phyloP scores from a whole-genome alignment of 768 basidiomycete species.

The Boletus pseudo-olivaceus region DNA sequence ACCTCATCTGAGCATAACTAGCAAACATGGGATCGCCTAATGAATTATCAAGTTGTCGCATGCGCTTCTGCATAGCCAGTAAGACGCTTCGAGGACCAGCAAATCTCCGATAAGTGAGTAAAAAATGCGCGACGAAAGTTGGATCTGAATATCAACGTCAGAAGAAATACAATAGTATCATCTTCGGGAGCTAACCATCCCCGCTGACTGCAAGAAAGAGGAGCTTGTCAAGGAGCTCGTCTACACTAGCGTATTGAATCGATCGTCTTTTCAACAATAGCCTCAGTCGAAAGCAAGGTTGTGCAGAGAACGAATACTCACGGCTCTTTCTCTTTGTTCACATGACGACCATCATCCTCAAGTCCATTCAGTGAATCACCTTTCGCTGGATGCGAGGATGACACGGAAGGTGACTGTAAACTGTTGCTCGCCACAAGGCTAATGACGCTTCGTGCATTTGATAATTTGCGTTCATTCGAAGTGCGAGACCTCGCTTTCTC shows the following conservation, averaged over 20 bases:
- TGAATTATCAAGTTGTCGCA: conserved; percentile 71
- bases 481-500: conserved; percentile 36
- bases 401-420: conserved; percentile 16
- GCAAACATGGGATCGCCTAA: conserved; percentile 82
- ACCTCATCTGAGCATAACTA: conserved; percentile 88
- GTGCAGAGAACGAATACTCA: conserved; percentile 31
- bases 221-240: conserved; percentile 78
- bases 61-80: conserved; percentile 85
- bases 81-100: conserved; percentile 74
- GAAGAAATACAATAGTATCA: conserved; percentile 6
- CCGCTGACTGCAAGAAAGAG: conserved; percentile 81
- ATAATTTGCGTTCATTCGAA: conserved; percentile 27
- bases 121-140: conserved; percentile 72
- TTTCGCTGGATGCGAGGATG: conserved; percentile 12
- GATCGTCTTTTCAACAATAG: conserved; percentile 40
- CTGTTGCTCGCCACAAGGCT: conserved; percentile 23
- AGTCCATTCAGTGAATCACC: conserved; percentile 15
- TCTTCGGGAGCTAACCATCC: conserved; percentile 52
- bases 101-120: conserved; percentile 82
- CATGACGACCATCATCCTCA: conserved; percentile 25
- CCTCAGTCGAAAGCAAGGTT: conserved; percentile 10
- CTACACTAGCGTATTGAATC: conserved; percentile 69
- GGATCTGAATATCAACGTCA: conserved; percentile 49
- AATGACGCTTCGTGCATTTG: conserved; percentile 28
- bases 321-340: conserved; percentile 48